Base-by-base conservation (phyloP, 257 asterid genomes). In the Nicotiana attenuata region DNA sequence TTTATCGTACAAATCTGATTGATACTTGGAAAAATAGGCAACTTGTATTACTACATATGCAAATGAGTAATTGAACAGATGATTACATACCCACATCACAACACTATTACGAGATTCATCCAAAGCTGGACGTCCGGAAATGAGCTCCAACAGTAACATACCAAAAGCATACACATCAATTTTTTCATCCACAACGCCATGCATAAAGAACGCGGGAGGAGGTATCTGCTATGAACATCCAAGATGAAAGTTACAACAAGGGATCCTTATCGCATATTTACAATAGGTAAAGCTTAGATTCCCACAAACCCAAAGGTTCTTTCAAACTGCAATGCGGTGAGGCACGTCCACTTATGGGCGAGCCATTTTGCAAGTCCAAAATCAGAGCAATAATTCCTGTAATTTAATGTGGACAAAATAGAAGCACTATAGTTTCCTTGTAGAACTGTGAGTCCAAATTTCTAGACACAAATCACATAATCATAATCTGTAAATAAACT, bases 321-420 rank as follows among this genome's bases (percentile, higher is more conserved):
- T 91, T 96, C 98, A 78, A 90, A 89, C 80, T 93, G 92, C 10
- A 97, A 88, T 83, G 92, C 94, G 16, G 88, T 92, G 65, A 96
- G 90, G 89, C 93, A 97, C 83, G 93, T 91, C 98, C 98, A 94
- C 76, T 96, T 95, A 71, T 96, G 97, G 0, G 99, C 98, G 81
- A 96, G 99, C 98, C 98, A 96, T 84, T 94, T 96, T 57, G 97
- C 97, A 38, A 96, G 95, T 80, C 99, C 99, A 45, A 96, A 94
- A 88, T 96, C 99, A 52, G 98, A 92, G 83, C 69, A 81, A 80
- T 86, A 81, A 59, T 8, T 17, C 5, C 13, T 1, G n/a, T 56
- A 22, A 38, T 38, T 35, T 24, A 10, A 68, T 68, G 55, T 38
- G 19, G 19, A 68, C 31, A 68, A 67, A 35, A 10, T 22, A 68